These are phyloP conservation scores for Thermochaetoides thermophila DNA, from an alignment of 495 filamentous ascomycete species.

Conservation along the genomic window DNA sequence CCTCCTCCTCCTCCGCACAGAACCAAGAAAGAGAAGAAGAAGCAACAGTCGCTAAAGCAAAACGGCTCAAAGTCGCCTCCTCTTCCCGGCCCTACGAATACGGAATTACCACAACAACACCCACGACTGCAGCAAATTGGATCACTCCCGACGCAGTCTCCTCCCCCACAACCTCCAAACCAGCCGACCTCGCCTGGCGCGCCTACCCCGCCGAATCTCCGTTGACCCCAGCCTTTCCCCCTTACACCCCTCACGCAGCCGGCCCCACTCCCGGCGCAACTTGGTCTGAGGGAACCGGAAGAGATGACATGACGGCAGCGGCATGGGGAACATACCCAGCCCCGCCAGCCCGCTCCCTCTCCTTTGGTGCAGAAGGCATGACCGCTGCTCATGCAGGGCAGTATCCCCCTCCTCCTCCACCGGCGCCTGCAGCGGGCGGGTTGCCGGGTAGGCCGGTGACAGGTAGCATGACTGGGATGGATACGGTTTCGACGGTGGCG, in stretches of 20 bases:
- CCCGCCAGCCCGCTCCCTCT: constrained; percentile 27
- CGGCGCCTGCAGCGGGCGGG: too few relatives aligned
- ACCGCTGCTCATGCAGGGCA: too few relatives aligned
- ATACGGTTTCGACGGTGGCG: too few relatives aligned
- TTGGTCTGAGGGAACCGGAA: constrained; percentile 16
- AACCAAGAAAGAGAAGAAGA: too few relatives aligned
- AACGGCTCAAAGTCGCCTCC: constrained; percentile 17
- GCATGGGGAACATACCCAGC: constrained; percentile 26
- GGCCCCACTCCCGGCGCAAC: too few relatives aligned
- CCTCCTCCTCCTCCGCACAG: neutral
- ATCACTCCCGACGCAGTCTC: constrained; percentile 25
- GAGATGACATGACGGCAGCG: constrained; percentile 20
- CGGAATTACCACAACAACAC: too few relatives aligned
- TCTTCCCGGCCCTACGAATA: constrained; percentile 23
- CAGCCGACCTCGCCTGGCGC: constrained; percentile 22
- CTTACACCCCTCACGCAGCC: constrained; percentile 27
- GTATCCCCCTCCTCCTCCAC: too few relatives aligned
- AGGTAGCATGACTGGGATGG: too few relatives aligned
- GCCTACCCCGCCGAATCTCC: constrained; percentile 25
- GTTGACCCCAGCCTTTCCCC: constrained; percentile 25
- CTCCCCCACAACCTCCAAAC: constrained; percentile 21
- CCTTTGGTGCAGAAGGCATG: constrained; percentile 27
- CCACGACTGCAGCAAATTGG: too few relatives aligned
- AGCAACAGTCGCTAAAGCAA: too few relatives aligned
- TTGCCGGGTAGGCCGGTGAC: too few relatives aligned